These are phyloP conservation scores for Globisporangium polare DNA, from an alignment of 352 stramenopile genomes.

Conservation along the genomic window DNA sequence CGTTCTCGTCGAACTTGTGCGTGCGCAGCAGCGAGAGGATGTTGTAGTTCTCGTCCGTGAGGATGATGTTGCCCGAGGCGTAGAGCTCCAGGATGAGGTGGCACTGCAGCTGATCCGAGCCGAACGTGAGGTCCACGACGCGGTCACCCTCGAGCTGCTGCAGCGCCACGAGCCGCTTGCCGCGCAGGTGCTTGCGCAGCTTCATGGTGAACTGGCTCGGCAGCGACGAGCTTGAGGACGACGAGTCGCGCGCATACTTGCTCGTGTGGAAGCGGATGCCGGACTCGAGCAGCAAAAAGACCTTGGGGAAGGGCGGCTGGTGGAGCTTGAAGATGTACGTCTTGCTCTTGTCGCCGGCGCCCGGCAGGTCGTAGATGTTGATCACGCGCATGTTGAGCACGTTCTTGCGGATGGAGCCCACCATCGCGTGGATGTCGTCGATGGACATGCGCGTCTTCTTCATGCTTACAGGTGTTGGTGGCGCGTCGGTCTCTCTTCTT, in stretches of 20 bases:
- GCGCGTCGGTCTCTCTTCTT: too few relatives aligned
- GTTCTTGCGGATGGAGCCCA: conserved; percentile 81
- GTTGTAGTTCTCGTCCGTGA: conserved; percentile 93
- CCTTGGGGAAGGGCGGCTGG: conserved; percentile 86
- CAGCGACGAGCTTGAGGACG: conserved; percentile 60
- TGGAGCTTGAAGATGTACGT: conserved; percentile 94
- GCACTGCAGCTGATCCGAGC: conserved; percentile 83
- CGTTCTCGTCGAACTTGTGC: conserved; percentile 92
- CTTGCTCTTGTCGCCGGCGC: conserved; percentile 60
- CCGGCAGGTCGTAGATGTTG: conserved; percentile 96
- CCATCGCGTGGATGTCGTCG: conserved; percentile 86
- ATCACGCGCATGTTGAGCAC: conserved; percentile 91
- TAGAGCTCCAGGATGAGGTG: conserved; percentile 98
- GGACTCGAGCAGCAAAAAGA: conserved; percentile 95
- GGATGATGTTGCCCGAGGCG: conserved; percentile 95
- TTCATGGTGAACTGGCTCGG: conserved; percentile 97
- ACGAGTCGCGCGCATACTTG: conserved; percentile 74
- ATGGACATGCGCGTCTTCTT: conserved; percentile 88
- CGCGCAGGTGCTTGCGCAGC: conserved; percentile 95
- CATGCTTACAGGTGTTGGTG: conserved; percentile 26
- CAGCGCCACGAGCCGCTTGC: conserved; percentile 91
- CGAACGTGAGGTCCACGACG: conserved; percentile 97
- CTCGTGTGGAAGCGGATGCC: conserved; percentile 97
- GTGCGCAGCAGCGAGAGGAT: conserved; percentile 95
- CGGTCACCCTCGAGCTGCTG: conserved; percentile 94